A percentile compares a stretch with the other conserved stretches of the same genome.
These are phyloP conservation scores for Brassica juncea DNA, from an alignment of 345 rosid species.

Conservation along the genomic window DNA sequence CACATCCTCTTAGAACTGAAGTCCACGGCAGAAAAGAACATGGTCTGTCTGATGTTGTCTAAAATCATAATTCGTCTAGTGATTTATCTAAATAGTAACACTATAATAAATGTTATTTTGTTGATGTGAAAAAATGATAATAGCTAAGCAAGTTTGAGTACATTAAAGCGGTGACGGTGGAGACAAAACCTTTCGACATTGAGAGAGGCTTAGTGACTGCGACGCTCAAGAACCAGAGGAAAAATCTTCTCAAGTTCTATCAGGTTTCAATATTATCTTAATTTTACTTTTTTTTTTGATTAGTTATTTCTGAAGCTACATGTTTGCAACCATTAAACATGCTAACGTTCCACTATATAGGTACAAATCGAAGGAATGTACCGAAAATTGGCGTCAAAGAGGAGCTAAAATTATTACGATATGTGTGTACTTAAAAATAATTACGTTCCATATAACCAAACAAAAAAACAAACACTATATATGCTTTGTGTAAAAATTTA, in stretches of 20 bases:
- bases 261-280: constrained; percentile 47
- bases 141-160: constrained; percentile 79
- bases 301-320: neutral
- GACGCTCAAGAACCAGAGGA: constrained; percentile 87
- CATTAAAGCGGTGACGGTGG: constrained; percentile 69
- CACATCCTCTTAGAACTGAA: constrained; percentile 62
- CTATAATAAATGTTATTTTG: neutral
- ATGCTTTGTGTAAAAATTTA: neutral
- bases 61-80: neutral
- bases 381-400: constrained; percentile 42
- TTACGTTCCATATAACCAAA: neutral
- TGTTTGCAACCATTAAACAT: neutral
- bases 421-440: neutral
- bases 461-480: neutral
- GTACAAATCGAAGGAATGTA: constrained; percentile 64
- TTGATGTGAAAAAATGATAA: neutral
- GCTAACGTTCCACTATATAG: constrained; percentile 42
- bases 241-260: constrained; percentile 64
- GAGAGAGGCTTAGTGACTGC: constrained; percentile 89
- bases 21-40: constrained; percentile 61
- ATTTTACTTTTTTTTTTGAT: neutral
- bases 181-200: constrained; percentile 63
- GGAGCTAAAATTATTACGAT: constrained; percentile 21
- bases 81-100: neutral
- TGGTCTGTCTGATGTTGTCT: constrained; percentile 47